phyloP scores from a whole-genome alignment of 306 rosid species.

The Quercus berberidifolia region DNA sequence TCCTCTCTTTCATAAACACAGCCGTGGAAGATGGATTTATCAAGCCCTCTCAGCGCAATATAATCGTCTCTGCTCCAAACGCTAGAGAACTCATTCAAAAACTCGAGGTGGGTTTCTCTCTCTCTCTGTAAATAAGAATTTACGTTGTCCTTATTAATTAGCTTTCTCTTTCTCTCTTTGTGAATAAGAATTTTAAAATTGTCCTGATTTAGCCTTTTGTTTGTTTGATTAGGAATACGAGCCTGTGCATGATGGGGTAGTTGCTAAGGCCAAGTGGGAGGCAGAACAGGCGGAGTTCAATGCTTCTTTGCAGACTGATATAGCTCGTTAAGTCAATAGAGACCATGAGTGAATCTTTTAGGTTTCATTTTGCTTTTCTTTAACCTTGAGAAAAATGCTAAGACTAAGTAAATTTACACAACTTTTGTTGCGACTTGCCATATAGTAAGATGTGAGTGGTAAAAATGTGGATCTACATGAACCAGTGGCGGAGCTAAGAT shows the following conservation, averaged over 20 bases:
- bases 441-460: too few species aligned
- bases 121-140: neutral
- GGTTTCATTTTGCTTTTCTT: neutral
- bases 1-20: conserved; percentile 30
- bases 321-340: neutral
- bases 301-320: conserved; percentile 16
- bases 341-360: neutral
- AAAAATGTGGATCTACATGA: too few species aligned
- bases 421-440: fast-evolving
- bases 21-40: conserved; percentile 32
- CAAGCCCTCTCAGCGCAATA: conserved; percentile 25
- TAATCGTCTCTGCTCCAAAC: conserved; percentile 23
- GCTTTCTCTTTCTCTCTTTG: too few species aligned
- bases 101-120: conserved; percentile 10
- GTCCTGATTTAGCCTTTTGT: neutral
- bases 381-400: neutral
- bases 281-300: conserved; percentile 22
- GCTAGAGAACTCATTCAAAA: conserved; percentile 25
- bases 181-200: too few species aligned
- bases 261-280: conserved; percentile 31
- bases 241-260: conserved; percentile 10
- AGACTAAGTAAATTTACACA: too few species aligned
- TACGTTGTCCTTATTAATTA: too few species aligned
- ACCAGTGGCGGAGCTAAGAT: too few species aligned
- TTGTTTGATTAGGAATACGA: conserved; percentile 13